Conservation (phyloP, 2,329 filamentous ascomycete genomes). For the Colletotrichum ledebouriae region DNA sequence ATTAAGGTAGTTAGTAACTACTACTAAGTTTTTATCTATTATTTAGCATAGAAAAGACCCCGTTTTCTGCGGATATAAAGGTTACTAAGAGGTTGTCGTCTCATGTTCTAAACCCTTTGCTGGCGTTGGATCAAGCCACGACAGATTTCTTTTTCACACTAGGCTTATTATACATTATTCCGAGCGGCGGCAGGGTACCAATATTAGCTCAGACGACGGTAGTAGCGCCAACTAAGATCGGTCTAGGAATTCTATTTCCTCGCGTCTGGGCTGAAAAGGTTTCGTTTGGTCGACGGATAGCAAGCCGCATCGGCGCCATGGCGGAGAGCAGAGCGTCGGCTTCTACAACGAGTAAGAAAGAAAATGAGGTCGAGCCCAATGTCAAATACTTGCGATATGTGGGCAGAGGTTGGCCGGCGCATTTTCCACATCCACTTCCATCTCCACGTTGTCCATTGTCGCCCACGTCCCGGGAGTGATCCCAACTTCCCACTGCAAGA, state of each 20-base stretch:
- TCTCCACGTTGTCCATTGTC: background rate
- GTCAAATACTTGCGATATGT: conserved; percentile 13
- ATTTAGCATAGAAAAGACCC: too few species aligned
- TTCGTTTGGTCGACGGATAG: conserved; percentile 26
- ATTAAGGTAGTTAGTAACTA: too few species aligned
- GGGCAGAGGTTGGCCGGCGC: conserved; percentile 34
- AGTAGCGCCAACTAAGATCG: conserved; percentile 9
- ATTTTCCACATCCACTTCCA: conserved; percentile 11
- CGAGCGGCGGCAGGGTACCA: conserved; percentile 4
- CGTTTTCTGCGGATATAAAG: too few species aligned
- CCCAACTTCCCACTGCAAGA: background rate
- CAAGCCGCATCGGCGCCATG: conserved; percentile 36
- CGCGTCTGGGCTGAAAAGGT: conserved; percentile 4
- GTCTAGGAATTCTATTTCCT: conserved; percentile 11
- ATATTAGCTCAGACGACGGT: conserved; percentile 1
- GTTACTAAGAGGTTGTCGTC: too few species aligned
- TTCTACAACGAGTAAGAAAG: conserved; percentile 1
- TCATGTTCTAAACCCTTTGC: conserved; percentile 6
- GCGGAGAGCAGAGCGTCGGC: conserved; percentile 27
- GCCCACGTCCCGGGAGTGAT: conserved; percentile 21
- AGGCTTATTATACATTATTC: background rate
- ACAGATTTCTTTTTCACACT: conserved; percentile 4
- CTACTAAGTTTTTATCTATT: too few species aligned
- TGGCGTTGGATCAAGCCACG: conserved; percentile 17
- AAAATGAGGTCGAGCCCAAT: conserved; percentile 19